Percentiles rank a stretch among this genome's conserved stretches.
phyloP scores from a whole-genome alignment of 2,329 filamentous ascomycete genomes.

The Aspergillus sojae region DNA sequence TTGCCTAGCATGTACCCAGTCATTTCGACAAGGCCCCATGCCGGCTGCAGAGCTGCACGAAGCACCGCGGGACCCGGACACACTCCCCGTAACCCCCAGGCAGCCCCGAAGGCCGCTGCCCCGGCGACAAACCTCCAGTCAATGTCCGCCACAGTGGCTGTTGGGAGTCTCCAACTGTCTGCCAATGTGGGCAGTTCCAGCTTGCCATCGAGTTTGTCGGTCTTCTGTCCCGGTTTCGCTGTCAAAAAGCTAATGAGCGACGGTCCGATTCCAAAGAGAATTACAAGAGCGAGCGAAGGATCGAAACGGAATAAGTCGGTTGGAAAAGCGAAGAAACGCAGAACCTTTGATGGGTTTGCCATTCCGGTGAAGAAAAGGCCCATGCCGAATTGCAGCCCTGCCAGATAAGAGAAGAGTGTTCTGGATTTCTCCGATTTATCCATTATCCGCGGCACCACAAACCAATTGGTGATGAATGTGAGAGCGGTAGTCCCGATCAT shows the following conservation, averaged over 20 bases:
- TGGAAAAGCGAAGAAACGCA: slow-evolving; percentile 52
- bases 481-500: slow-evolving; percentile 36
- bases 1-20: slow-evolving; percentile 51
- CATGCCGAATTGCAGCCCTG: slow-evolving; percentile 54
- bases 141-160: slow-evolving; percentile 49
- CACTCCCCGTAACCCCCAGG: slow-evolving; percentile 55
- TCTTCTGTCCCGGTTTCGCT: slow-evolving; percentile 31
- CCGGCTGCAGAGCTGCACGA: slow-evolving; percentile 49
- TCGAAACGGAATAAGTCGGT: slow-evolving; percentile 51
- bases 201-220: slow-evolving; percentile 25
- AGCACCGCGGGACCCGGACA: slow-evolving; percentile 57
- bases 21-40: slow-evolving; percentile 52
- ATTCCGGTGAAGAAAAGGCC: slow-evolving; percentile 57
- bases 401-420: slow-evolving; percentile 45
- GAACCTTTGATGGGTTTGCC: slow-evolving; percentile 53
- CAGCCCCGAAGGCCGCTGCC: slow-evolving; percentile 52
- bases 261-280: slow-evolving; percentile 54
- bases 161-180: slow-evolving; percentile 47
- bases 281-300: slow-evolving; percentile 53
- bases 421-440: slow-evolving; percentile 35
- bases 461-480: slow-evolving; percentile 33
- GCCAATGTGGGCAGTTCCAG: slow-evolving; percentile 43
- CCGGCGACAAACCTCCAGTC: slow-evolving; percentile 53
- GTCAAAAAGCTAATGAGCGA: slow-evolving; percentile 42
- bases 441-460: slow-evolving; percentile 37